Evolutionary conservation across 2,329 filamentous ascomycete species (phyloP), one percentile per base, ranked within the genome.

Genomic region (Cordyceps cateniannulata): DNA sequence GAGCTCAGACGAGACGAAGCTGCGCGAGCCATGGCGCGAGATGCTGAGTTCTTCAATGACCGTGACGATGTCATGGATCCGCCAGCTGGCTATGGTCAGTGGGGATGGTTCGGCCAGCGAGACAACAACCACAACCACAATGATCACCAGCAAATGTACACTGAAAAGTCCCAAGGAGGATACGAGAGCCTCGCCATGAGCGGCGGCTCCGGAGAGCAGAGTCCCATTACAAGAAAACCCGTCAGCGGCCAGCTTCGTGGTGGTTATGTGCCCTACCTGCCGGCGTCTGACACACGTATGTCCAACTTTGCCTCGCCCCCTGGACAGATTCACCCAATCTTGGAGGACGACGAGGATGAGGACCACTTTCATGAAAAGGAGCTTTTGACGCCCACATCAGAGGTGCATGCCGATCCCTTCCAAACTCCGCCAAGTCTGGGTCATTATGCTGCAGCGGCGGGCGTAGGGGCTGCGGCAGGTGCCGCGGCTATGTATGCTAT

Each of bases 341-440:
- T 82, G 64, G 83, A 85, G 64, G 82, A 81, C 9, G 82, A 83
- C 44, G 82, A 85, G 64, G 58, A 54, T 18, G 81, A 84, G 35
- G 79, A 78, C 7, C 69, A 71, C 1, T 67, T 71, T 22, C 66
- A 71, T 40, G 68, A 68, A 45, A 67, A 67, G 35, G 64, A 71
- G 59, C 68, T 66, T 16, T 66, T 51, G 18, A 77, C 72, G 59
- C 73, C 70, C 20, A 75, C 70, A 18, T 77, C 69, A 8, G 75
- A 69, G 32, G 68, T 64, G 45, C 71, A 72, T 52, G 75, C 76
- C 0, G 81, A 85, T 66, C 82, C 81, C 0, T 84, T 85, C 69
- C 64, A 73, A 18, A 83, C 79, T 12, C 81, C 81, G 68, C 58
- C 58, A 6, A 24, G 49, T 42, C 54, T 24, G 22, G 24, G 42